Evolutionary conservation across 2,329 filamentous ascomycete species (phyloP), one percentile per base, ranked within the genome.

Genomic region (Aspergillus fischeri): DNA sequence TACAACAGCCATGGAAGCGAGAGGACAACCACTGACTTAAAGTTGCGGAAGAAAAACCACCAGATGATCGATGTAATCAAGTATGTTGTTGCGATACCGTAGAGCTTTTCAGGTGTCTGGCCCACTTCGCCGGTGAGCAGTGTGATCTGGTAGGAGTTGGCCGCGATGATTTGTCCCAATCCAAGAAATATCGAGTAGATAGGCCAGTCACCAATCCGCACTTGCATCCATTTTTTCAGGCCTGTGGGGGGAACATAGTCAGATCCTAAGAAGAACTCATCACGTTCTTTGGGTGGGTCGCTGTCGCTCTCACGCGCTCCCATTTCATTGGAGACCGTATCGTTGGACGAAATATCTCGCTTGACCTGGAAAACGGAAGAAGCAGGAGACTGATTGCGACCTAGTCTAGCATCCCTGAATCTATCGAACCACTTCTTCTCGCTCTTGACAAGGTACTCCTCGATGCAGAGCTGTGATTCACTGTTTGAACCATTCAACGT

Each of bases 111-210:
- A 3, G 84, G 82, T 1, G 80, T 80, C 67, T 87, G 79, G 55
- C 83, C 85, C 21, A 84, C 77, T 63, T 85, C 81, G 20, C 86
- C 86, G 0, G 84, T 85, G 21, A 89, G 77, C n/a, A 89, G 77
- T 0, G 85, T 86, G 65, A 88, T 84, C 66, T 88, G 86, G 70
- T 87, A 87, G 0, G 84, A 87, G 70, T 86, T 87, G 56, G 84
- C 83, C 1, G 85, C 83, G 51, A 87, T 82, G 59, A 87, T 83
- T 64, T 87, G 85, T 24, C 83, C 82, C 38, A 86, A 76, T 8
- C 83, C 83, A 20, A 87, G 78, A 49, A 87, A 76, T 59, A 87
- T 78, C 3, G 83, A 81, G 67, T 87, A 87, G 6, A 86, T 67
- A 0, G 85, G 85, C 84, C 85, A 87, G 63, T 86, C 83, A n/a